These are phyloP conservation scores for Globisporangium splendens DNA, from an alignment of 352 stramenopile species.

Conservation along the genomic window DNA sequence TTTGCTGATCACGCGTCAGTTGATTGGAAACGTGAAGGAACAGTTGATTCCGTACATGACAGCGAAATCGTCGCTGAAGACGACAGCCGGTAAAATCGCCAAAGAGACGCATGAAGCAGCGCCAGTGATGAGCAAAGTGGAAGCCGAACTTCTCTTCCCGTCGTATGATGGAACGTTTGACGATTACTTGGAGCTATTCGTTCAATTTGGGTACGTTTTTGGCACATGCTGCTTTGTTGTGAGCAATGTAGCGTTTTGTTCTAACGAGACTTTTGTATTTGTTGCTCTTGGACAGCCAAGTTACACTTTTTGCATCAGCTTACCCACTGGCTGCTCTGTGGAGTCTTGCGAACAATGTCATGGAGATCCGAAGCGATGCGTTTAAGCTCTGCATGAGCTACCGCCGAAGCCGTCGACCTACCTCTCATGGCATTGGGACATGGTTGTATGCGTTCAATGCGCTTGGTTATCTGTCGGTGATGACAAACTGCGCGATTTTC, in stretches of 20 bases:
- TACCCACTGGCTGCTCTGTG: constrained; percentile 92
- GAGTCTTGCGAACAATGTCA: constrained; percentile 92
- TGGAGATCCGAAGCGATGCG: constrained; percentile 94
- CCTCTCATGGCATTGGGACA: constrained; percentile 85
- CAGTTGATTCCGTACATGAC: constrained; percentile 80
- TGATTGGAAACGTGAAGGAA: constrained; percentile 79
- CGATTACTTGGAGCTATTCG: constrained; percentile 94
- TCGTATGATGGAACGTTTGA: constrained; percentile 88
- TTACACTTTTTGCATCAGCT: constrained; percentile 92
- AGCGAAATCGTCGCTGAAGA: constrained; percentile 72
- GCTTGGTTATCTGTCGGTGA: constrained; percentile 89
- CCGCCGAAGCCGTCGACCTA: constrained; percentile 63
- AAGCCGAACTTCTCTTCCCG: constrained; percentile 76
- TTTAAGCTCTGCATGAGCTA: constrained; percentile 92
- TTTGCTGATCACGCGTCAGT: constrained; percentile 74
- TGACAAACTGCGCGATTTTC: constrained; percentile 95
- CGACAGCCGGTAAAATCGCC: constrained; percentile 73
- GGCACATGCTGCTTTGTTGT: not conserved
- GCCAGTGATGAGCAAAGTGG: constrained; percentile 61
- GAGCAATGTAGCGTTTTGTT: not conserved
- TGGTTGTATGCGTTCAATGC: constrained; percentile 91
- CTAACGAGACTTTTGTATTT: not conserved
- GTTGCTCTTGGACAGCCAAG: constrained; percentile 76
- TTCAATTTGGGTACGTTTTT: constrained; percentile 85
- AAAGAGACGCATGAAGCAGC: constrained; percentile 55